Conservation (phyloP, 768 basidiomycete species). For the Tylopilus subfusipes region DNA sequence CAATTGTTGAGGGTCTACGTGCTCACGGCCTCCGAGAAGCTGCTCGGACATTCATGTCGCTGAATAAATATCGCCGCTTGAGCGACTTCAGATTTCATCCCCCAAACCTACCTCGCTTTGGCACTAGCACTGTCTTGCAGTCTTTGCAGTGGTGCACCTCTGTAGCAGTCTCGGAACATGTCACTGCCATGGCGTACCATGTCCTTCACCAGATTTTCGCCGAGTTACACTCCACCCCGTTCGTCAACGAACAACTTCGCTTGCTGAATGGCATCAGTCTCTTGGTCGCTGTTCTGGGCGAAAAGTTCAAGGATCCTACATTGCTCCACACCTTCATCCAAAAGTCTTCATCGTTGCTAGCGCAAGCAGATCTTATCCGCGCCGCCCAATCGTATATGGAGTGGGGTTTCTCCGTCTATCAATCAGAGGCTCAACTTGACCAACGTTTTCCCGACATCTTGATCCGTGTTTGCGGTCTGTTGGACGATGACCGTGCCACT, state of each 20-base stretch:
- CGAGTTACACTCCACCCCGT: conserved; percentile 57
- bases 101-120: conserved; percentile 64
- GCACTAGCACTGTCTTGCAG: conserved; percentile 46
- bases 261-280: conserved; percentile 69
- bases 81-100: conserved; percentile 51
- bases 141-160: conserved; percentile 59
- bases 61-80: conserved; percentile 50
- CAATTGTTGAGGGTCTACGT: conserved; percentile 47
- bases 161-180: conserved; percentile 40
- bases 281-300: conserved; percentile 61
- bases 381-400: conserved; percentile 74
- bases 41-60: conserved; percentile 42
- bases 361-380: conserved; percentile 62
- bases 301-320: conserved; percentile 52
- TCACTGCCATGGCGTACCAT: conserved; percentile 69
- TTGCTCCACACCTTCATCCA: conserved; percentile 68
- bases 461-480: conserved; percentile 61
- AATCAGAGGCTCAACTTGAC: conserved; percentile 39
- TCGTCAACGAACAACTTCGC: conserved; percentile 83
- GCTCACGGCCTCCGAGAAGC: conserved; percentile 33
- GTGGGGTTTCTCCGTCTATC: conserved; percentile 66
- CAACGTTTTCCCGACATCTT: conserved; percentile 61
- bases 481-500: conserved; percentile 49
- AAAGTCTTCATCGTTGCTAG: conserved; percentile 61
- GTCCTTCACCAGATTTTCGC: conserved; percentile 71